These are phyloP conservation scores for Exophiala dermatitidis DNA, from an alignment of 2,329 filamentous ascomycete species.

Conservation along the genomic window DNA sequence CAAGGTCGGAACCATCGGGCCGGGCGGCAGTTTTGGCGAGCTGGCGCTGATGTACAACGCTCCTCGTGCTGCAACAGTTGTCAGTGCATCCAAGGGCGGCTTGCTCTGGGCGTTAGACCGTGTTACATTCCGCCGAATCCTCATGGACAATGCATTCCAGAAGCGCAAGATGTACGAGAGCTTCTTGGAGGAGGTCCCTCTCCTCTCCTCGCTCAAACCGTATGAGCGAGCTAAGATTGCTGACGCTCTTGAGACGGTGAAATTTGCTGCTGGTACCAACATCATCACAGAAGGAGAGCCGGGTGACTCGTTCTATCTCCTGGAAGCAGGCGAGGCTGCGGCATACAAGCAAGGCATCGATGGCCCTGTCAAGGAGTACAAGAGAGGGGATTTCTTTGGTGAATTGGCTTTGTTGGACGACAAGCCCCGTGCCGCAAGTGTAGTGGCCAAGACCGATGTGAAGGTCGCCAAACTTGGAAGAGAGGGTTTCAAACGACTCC, in stretches of 20 bases:
- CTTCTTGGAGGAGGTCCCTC: conserved; percentile 87
- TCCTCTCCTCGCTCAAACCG: conserved; percentile 72
- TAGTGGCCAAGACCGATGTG: conserved; percentile 75
- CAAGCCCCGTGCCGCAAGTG: conserved; percentile 81
- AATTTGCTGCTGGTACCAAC: conserved; percentile 67
- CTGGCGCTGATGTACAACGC: conserved; percentile 98
- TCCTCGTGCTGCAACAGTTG: conserved; percentile 86
- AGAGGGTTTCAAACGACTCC: conserved; percentile 84
- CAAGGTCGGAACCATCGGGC: conserved; percentile 72
- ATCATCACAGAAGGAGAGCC: conserved; percentile 91
- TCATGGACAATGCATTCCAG: conserved; percentile 97
- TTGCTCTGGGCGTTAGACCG: conserved; percentile 93
- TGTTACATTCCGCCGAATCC: conserved; percentile 90
- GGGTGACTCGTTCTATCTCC: conserved; percentile 82
- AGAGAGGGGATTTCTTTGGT: conserved; percentile 93
- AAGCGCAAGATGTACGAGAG: conserved; percentile 94
- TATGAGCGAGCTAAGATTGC: conserved; percentile 98
- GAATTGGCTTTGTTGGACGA: conserved; percentile 92
- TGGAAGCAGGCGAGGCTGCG: conserved; percentile 80
- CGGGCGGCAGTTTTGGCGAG: conserved; percentile 92
- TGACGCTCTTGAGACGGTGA: conserved; percentile 86
- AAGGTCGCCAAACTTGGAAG: conserved; percentile 91
- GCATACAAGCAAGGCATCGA: conserved; percentile 71
- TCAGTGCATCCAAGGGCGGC: conserved; percentile 69
- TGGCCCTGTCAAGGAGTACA: conserved; percentile 69